Base-by-base conservation (phyloP, 176 grass and related monocot species). In the Triticum monococcum region DNA sequence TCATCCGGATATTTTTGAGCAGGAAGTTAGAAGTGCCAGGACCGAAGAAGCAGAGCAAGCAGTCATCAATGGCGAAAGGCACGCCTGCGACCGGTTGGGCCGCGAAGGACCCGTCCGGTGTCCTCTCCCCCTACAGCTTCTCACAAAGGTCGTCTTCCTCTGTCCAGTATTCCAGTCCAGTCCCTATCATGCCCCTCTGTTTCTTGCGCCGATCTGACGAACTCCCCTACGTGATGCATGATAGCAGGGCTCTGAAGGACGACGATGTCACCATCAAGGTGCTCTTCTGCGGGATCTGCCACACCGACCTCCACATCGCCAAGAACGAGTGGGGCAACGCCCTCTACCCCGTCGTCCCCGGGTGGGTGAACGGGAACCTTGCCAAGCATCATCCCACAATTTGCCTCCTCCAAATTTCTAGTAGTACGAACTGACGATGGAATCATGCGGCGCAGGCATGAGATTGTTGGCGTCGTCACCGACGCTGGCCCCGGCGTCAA, bases 311-410 rank as follows among this genome's bases (percentile, higher is more conserved):
- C 61, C 89, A 91, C 28, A 75, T 23, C 30, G 84, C 68, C 68
- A 87, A 80, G 64, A 91, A 91, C 69, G 89, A 91, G 3, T 87
- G 89, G 89, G 85, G 80, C 2, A 91, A 87, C 54, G 79, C 89
- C 64, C 33, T 84, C 11, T 91, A 91, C 81, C 85, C 89, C 37
- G 74, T 84, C 57, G 85, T 91, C 45, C 89, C 89, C 5, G 89
- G 89, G 88, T 90, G 81, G 12, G 32, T 24, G 50, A 54, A 54
- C 50, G 32, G 14, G 50, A 54, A 54, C 50, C 16, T 54, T 7
- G 1, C 50, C 50, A 52, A 52, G 5, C 50, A 18, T 18, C 50
- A 54, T 54, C 5, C 50, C 2, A 18, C 16, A 1, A 54, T 54
- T 54, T 7, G 50, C 50, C 16, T 52, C 48, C 14, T 52, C 50